phyloP scores from a whole-genome alignment of 2,329 filamentous ascomycete species.

The Eutypella sp. region DNA sequence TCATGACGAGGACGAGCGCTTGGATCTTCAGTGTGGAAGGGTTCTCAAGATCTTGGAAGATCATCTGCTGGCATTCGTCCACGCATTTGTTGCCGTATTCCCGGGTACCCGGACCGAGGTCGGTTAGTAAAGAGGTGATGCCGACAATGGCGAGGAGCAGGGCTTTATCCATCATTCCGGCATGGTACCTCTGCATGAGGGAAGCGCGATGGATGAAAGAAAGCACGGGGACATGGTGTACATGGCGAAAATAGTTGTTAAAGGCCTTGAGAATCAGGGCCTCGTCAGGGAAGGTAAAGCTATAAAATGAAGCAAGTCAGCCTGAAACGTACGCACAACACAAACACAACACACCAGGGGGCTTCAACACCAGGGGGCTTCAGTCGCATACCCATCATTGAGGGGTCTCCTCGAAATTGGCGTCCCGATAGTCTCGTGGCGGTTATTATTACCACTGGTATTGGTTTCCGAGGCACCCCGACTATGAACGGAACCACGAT shows the following conservation, averaged over 20 bases:
- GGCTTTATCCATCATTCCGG: slow-evolving; percentile 50
- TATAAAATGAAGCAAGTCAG: slow-evolving; percentile 31
- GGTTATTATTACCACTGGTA: slow-evolving; percentile 17
- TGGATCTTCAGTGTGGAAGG: slow-evolving; percentile 53
- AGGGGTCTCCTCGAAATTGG: slow-evolving; percentile 12
- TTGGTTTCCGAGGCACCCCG: slow-evolving; percentile 16
- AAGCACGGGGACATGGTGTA: slow-evolving; percentile 55
- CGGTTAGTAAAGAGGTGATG: slow-evolving; percentile 51
- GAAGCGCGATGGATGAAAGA: slow-evolving; percentile 56
- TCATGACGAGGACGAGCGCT: slow-evolving; percentile 40
- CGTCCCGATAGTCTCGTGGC: slow-evolving; percentile 12
- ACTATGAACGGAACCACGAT: slow-evolving; percentile 27
- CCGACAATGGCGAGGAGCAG: slow-evolving; percentile 51
- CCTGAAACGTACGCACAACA: slow-evolving; percentile 9
- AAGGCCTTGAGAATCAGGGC: slow-evolving; percentile 47
- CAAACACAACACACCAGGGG: too few relatives aligned
- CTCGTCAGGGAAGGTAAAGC: slow-evolving; percentile 38
- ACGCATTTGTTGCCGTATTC: slow-evolving; percentile 51
- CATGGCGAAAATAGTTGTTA: slow-evolving; percentile 53
- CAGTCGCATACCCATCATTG: slow-evolving; percentile 18
- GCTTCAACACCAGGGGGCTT: too few relatives aligned
- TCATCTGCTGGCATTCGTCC: slow-evolving; percentile 48
- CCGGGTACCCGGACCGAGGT: slow-evolving; percentile 46
- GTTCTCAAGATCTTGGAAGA: slow-evolving; percentile 48
- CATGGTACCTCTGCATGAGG: slow-evolving; percentile 54